Base-by-base conservation (phyloP, 2,329 filamentous ascomycete species). In the Anisogramma anomala region DNA sequence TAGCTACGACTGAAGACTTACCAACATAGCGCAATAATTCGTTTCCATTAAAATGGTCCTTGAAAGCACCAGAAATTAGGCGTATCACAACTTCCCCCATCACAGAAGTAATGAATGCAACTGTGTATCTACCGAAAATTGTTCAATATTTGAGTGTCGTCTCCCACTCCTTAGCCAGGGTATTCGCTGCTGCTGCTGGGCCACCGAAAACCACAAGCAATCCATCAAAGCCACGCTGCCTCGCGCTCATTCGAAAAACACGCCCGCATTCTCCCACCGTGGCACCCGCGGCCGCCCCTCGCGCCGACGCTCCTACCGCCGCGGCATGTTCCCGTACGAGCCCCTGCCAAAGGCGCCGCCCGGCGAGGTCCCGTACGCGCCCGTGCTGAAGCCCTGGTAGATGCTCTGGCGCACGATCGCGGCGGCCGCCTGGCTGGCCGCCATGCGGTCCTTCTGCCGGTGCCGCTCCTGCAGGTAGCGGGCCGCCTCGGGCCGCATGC, bases 371-470 rank as follows among this genome's bases (percentile, higher is more conserved):
- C 61, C 63, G 30, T 54, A 55, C 22, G 58, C 59, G n/a, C 58
- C 65, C 14, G 61, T 55, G 45, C 64, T 69, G 67, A 69, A 75
- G 27, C 70, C 69, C 53, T 76, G 72, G 42, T 55, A 65, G 28
- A 94, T 74, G 63, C 89, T 96, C 65, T 95, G 88, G 58, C 83
- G 78, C 40, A 98, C 89, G 62, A 98, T 98, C 61, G 88, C 77
- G 54, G 94, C 88, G 3, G 91, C 91, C 1, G 89, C 89, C 14
- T 87, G 85, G 5, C 86, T 81, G 2, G 89, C 88, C 4, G 86
- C 85, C 56, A 95, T 77, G 49, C 91, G 74, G 66, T 96, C 91
- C 68, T 94, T 94, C 58, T 98, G 91, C 49, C 91, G 74, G 57
- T 86, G 88, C 31, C 91, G 71, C 60, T 96, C 89, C 55, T 84